Evolutionary conservation across 2,329 filamentous ascomycete species (phyloP).

Genomic region (Ophiostoma himal-ulmi): DNA sequence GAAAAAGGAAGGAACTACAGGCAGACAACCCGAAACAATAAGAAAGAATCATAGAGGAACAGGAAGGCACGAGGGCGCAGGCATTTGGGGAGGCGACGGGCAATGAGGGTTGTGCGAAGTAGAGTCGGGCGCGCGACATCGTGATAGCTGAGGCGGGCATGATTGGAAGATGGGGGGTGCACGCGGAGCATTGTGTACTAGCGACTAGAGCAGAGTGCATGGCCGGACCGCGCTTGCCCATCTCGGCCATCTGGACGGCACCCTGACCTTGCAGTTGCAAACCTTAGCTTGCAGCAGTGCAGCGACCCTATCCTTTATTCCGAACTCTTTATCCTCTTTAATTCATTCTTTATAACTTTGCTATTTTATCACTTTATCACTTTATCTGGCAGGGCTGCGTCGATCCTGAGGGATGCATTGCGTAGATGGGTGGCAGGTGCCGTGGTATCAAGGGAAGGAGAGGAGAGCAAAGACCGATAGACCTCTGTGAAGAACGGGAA

Average conservation of each 20-base stretch:
- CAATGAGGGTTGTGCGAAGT: slow-evolving; percentile 17
- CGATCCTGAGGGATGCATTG: neutral
- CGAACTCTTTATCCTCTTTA: too few relatives aligned
- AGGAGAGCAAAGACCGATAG: too few relatives aligned
- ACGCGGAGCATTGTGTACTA: slow-evolving; percentile 1
- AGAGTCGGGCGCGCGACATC: slow-evolving; percentile 20
- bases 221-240: slow-evolving; percentile 6
- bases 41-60: neutral
- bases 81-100: slow-evolving; percentile 1
- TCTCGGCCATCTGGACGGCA: neutral
- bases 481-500: neutral
- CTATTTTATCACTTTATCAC: too few relatives aligned
- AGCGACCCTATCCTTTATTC: neutral
- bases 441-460: too few relatives aligned
- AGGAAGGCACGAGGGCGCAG: slow-evolving; percentile 16
- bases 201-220: neutral
- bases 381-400: neutral
- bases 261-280: neutral
- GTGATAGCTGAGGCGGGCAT: slow-evolving; percentile 23
- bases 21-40: neutral
- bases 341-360: neutral
- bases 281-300: neutral
- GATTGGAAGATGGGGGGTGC: slow-evolving; percentile 24
- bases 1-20: neutral
- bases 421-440: too few relatives aligned